Conservation (phyloP, 192 early-diverging fungal genomes). For the Helicostylum pulchrum region DNA sequence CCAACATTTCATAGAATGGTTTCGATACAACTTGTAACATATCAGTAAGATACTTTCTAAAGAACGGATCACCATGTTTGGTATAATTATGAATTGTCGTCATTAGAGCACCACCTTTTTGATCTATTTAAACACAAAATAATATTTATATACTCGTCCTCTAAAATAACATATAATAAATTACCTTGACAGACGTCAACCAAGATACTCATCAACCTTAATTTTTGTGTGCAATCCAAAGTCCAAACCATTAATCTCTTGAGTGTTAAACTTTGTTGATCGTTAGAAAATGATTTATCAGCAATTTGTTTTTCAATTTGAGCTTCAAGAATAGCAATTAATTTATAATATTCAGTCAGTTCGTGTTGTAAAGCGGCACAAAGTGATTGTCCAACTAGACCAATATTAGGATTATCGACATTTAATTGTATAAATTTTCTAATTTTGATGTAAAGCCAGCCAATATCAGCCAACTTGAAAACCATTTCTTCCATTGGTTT, state of each 20-base stretch:
- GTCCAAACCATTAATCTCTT: constrained; percentile 88
- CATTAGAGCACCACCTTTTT: constrained; percentile 69
- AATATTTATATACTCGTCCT: background rate
- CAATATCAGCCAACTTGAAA: constrained; percentile 69
- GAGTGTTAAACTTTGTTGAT: constrained; percentile 65
- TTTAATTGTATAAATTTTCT: constrained; percentile 50
- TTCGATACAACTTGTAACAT: constrained; percentile 72
- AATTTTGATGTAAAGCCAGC: constrained; percentile 70
- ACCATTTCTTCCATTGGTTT: constrained; percentile 66
- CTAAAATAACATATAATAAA: background rate
- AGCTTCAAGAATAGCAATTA: constrained; percentile 83
- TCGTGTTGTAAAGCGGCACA: constrained; percentile 77
- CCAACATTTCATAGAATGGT: constrained; percentile 91
- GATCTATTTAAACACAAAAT: constrained; percentile 30
- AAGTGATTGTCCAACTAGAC: constrained; percentile 68
- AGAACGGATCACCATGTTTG: constrained; percentile 90
- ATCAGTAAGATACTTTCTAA: constrained; percentile 69
- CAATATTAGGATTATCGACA: constrained; percentile 44
- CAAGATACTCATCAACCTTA: constrained; percentile 72
- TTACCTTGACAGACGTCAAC: constrained; percentile 61
- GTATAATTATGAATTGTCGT: constrained; percentile 77
- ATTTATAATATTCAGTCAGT: constrained; percentile 77
- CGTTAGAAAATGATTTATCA: constrained; percentile 35
- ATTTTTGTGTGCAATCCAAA: constrained; percentile 67
- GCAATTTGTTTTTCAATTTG: constrained; percentile 51